A percentile compares a stretch with the other conserved stretches of the same genome.
These are phyloP conservation scores for Solanum piurae DNA, from an alignment of 257 asterid species.

Conservation along the genomic window DNA sequence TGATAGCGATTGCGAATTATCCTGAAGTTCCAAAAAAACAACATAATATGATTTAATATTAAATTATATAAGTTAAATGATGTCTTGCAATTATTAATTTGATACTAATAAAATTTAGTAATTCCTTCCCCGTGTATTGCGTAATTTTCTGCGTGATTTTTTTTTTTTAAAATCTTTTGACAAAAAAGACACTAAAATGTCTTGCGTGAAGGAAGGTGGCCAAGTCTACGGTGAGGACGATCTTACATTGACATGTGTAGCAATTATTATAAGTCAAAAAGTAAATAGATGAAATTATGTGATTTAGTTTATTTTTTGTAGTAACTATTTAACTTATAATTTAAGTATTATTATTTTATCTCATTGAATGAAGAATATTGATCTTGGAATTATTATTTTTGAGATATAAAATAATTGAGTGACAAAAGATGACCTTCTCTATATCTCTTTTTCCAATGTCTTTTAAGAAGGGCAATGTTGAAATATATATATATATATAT, in stretches of 20 bases:
- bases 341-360: not conserved
- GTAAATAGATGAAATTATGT: not conserved
- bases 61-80: not conserved
- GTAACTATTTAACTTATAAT: not conserved
- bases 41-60: not conserved
- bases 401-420: not conserved
- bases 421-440: not conserved
- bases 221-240: not conserved
- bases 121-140: not conserved
- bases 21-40: too few relatives aligned
- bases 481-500: not conserved
- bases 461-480: not conserved
- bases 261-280: not conserved
- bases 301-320: not conserved
- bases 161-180: not conserved
- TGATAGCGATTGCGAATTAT: too few relatives aligned
- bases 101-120: not conserved
- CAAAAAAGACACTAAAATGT: not conserved
- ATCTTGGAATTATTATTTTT: not conserved
- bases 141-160: not conserved
- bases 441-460: not conserved
- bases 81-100: not conserved
- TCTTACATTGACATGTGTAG: not conserved
- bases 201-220: not conserved
- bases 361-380: not conserved